Percentiles rank a stretch among this genome's conserved stretches.
Evolutionary conservation across 306 rosid genomes (phyloP).

Genomic region (Luffa aegyptiaca): DNA sequence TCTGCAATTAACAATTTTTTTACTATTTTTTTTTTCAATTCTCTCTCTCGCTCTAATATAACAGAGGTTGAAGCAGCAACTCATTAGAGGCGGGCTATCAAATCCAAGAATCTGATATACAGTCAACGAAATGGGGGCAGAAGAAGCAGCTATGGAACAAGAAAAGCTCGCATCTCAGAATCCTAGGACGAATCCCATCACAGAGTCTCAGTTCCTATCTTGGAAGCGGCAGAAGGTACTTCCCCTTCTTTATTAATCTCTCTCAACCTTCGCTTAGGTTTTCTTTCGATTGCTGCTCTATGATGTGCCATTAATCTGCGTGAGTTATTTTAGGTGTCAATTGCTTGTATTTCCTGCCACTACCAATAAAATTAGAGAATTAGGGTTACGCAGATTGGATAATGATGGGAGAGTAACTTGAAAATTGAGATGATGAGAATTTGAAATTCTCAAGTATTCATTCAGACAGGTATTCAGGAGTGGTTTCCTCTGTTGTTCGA

Average conservation of each 20-base stretch:
- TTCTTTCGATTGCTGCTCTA: neutral
- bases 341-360: neutral
- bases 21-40: too few species aligned
- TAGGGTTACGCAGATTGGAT: neutral
- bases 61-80: neutral
- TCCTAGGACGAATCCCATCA: conserved; percentile 20
- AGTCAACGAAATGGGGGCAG: neutral
- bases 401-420: neutral
- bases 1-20: too few species aligned
- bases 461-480: neutral
- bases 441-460: neutral
- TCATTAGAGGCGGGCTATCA: neutral
- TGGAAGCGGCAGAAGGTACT: conserved; percentile 83
- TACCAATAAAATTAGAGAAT: neutral
- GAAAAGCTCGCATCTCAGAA: conserved; percentile 25
- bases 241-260: neutral
- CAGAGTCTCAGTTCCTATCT: conserved; percentile 51
- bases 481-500: neutral
- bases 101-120: neutral
- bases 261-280: conserved; percentile 13
- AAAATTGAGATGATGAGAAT: neutral
- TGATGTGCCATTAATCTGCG: neutral
- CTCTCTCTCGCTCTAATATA: neutral
- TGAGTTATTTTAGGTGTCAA: neutral
- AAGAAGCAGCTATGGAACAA: conserved; percentile 23